phyloP scores from a whole-genome alignment of 306 rosid genomes.

The Glycine latifolia region DNA sequence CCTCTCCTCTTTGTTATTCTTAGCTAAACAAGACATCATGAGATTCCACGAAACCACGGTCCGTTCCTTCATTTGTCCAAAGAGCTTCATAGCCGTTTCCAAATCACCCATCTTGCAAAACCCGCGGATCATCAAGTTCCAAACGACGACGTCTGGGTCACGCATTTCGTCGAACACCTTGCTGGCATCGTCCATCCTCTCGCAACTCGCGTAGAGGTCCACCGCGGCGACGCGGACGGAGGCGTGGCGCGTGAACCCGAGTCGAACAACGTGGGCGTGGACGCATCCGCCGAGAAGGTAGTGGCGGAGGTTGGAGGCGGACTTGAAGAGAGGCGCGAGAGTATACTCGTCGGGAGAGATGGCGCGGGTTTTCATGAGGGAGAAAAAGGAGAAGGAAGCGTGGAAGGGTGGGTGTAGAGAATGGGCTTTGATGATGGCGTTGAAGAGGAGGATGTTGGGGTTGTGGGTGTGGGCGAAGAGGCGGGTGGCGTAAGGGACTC shows the following conservation, averaged over 20 bases:
- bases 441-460: constrained; percentile 77
- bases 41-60: constrained; percentile 80
- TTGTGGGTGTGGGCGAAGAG: constrained; percentile 57
- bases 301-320: constrained; percentile 59
- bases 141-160: constrained; percentile 62
- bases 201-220: constrained; percentile 61
- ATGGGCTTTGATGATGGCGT: constrained; percentile 79
- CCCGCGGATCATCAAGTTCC: constrained; percentile 83
- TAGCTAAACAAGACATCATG: constrained; percentile 70
- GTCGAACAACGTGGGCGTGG: constrained; percentile 50
- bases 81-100: constrained; percentile 59
- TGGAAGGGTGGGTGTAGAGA: constrained; percentile 67
- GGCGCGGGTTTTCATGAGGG: constrained; percentile 53
- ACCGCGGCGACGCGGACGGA: constrained; percentile 64
- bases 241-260: constrained; percentile 55
- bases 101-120: constrained; percentile 67
- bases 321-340: constrained; percentile 72
- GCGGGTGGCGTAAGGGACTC: constrained; percentile 61
- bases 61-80: constrained; percentile 66
- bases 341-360: constrained; percentile 67
- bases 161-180: constrained; percentile 74
- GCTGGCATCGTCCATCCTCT: constrained; percentile 59
- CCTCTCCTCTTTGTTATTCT: constrained; percentile 52
- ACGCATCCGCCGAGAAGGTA: constrained; percentile 58
- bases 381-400: constrained; percentile 57